Conservation (phyloP, 176 grass and related monocot species). For the Raddia distichophylla region DNA sequence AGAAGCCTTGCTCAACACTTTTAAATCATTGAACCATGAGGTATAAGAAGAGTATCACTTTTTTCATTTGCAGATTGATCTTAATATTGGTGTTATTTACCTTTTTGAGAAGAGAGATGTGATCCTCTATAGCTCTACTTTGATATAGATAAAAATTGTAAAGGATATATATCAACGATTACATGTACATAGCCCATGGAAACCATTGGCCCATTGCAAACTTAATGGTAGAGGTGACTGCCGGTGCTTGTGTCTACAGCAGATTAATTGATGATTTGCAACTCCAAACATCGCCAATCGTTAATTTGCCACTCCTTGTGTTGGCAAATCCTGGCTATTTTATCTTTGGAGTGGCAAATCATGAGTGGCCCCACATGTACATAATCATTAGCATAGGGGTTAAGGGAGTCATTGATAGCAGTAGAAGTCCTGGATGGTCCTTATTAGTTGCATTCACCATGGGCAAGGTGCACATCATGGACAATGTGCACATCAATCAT, state of each 20-base stretch:
- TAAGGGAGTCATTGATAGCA: not conserved
- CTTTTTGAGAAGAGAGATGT: no score
- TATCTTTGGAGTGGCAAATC: no score
- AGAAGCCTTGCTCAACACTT: not conserved
- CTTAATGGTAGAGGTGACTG: not conserved
- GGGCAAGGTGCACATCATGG: not conserved
- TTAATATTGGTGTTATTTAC: not conserved
- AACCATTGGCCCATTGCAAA: not conserved
- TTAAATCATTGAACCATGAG: not conserved
- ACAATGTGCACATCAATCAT: not conserved
- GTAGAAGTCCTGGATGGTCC: not conserved
- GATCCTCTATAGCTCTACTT: not conserved
- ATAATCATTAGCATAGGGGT: not conserved
- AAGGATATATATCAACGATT: not conserved
- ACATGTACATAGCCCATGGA: not conserved
- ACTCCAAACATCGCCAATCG: no score
- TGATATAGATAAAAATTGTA: not conserved
- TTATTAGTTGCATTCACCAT: not conserved
- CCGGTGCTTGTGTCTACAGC: not conserved
- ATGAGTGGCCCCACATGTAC: no score
- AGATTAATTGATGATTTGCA: not conserved
- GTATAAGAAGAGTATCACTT: not conserved
- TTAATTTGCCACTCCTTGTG: no score
- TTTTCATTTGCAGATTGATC: not conserved
- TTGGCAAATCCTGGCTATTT: no score